Evolutionary conservation across 768 basidiomycete species (phyloP).

Genomic region (Cyathus striatus): DNA sequence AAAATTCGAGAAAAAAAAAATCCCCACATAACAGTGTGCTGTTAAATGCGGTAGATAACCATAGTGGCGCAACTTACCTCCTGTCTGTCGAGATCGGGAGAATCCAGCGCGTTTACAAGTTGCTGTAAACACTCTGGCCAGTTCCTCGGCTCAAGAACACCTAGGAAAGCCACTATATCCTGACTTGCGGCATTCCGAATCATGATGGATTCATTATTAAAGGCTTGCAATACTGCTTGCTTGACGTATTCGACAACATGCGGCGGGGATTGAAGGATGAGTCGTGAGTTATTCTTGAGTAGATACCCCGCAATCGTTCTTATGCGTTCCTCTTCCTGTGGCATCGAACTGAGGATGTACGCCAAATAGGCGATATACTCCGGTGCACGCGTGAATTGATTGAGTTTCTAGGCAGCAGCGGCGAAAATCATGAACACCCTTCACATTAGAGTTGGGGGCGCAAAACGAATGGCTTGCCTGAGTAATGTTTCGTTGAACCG

Average conservation of each 20-base stretch:
- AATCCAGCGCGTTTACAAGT: constrained; percentile 77
- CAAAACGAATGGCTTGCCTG: constrained; percentile 48
- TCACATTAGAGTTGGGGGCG: constrained; percentile 11
- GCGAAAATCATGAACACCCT: no score
- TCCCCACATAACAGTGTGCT: no score
- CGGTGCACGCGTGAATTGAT: constrained; percentile 79
- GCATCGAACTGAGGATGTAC: constrained; percentile 80
- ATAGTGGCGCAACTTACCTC: constrained; percentile 69
- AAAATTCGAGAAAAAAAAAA: constrained; percentile 2
- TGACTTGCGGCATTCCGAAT: constrained; percentile 93
- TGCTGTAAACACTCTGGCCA: constrained; percentile 95
- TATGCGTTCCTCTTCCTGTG: constrained; percentile 86
- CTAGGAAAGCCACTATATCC: constrained; percentile 86
- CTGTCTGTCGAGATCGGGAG: constrained; percentile 67
- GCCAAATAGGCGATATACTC: constrained; percentile 96
- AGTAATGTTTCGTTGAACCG: constrained; percentile 77
- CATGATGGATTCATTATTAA: constrained; percentile 77
- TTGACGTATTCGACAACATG: constrained; percentile 74
- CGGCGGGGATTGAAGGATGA: constrained; percentile 62
- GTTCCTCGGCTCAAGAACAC: constrained; percentile 81
- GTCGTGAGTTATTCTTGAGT: constrained; percentile 90
- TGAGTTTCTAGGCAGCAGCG: constrained; percentile 63
- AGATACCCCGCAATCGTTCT: constrained; percentile 94
- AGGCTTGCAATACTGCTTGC: constrained; percentile 71
- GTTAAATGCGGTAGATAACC: no score